Evolutionary conservation across 768 basidiomycete genomes (phyloP).

Genomic region (Asterophora lycoperdoides): DNA sequence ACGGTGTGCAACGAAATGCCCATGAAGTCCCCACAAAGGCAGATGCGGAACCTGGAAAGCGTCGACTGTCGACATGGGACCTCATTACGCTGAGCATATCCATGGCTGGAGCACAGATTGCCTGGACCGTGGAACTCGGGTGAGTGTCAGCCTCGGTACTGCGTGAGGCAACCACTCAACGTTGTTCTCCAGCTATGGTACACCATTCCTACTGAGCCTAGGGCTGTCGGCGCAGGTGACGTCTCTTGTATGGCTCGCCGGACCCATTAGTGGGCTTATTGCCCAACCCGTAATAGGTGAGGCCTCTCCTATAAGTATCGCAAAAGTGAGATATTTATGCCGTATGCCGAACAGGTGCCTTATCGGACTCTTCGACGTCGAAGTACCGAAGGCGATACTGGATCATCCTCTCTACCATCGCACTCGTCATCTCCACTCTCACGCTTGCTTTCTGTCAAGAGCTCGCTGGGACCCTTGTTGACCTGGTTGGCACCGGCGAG

Average conservation of each 20-base stretch:
- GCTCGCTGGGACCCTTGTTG: constrained; percentile 70
- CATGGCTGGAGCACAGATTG: constrained; percentile 92
- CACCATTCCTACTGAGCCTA: constrained; percentile 76
- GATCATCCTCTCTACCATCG: constrained; percentile 83
- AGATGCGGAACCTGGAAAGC: constrained; percentile 27
- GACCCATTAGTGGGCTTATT: constrained; percentile 91
- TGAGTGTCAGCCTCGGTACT: constrained; percentile 32
- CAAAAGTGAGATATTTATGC: constrained; percentile 32
- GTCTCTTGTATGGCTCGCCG: constrained; percentile 91
- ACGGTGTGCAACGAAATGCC: constrained; percentile 9
- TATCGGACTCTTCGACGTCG: constrained; percentile 91
- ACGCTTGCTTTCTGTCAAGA: constrained; percentile 80
- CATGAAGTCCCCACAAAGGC: constrained; percentile 16
- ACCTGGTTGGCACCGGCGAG: constrained; percentile 65
- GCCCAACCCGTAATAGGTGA: constrained; percentile 97
- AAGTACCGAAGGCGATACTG: constrained; percentile 90
- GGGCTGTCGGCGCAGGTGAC: constrained; percentile 84
- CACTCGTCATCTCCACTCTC: constrained; percentile 74
- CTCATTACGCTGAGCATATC: constrained; percentile 82
- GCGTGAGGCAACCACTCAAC: constrained; percentile 10
- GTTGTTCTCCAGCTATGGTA: constrained; percentile 72
- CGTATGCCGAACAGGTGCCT: constrained; percentile 63
- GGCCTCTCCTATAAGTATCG: constrained; percentile 21
- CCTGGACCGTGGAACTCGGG: constrained; percentile 96
- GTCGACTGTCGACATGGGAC: constrained; percentile 55